Evolutionary conservation across 2,329 filamentous ascomycete genomes (phyloP), one percentile per base, ranked within the genome.

Genomic region (Talaromyces piceae): DNA sequence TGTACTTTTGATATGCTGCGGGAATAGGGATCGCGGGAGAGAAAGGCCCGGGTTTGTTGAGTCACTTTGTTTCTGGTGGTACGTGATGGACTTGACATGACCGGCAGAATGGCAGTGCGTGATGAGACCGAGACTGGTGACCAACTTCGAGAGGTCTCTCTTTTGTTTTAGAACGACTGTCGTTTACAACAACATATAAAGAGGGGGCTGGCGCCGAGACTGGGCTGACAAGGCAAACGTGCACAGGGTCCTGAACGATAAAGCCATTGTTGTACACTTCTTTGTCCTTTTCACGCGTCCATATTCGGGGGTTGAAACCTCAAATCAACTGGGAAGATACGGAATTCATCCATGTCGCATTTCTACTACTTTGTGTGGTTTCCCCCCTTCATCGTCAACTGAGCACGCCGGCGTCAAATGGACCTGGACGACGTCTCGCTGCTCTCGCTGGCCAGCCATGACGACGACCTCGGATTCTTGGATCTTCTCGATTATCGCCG

Each of bases 401-500:
- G 46, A 53, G 23, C 7, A 31, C 30, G 16, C n/a, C 13, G 31
- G 3, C 27, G 13, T 2, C 3, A 33, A 18, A 18, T 37, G 20
- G 20, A 37, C n/a, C n/a, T 37, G 33, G 33, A 37, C 33, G 33
- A 37, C 16, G 8, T 37, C 11, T 37, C 33, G 3, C 1, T 37
- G 2, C 33, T 37, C 16, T n/a, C 7, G 6, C n/a, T 37, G 16
- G 33, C 33, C 5, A 37, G 37, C 23, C 22, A 49, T 45, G 39
- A 27, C 25, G 22, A 43, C 49, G 18, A 25, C 3, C 39, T 43
- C 49, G 18, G 5, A 12, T 11, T 43, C 4, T 25, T 53, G 51
- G 51, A 53, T 53, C 46, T 53, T 53, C 26, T 53, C 51, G 27
- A 53, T 53, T 43, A 53, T 53, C 46, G 51, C 49, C 27, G 41